Evolutionary conservation across 75 land plant species (phyloP), one percentile per base, ranked within the genome.

Genomic region (Pseudotsuga menziesii): DNA sequence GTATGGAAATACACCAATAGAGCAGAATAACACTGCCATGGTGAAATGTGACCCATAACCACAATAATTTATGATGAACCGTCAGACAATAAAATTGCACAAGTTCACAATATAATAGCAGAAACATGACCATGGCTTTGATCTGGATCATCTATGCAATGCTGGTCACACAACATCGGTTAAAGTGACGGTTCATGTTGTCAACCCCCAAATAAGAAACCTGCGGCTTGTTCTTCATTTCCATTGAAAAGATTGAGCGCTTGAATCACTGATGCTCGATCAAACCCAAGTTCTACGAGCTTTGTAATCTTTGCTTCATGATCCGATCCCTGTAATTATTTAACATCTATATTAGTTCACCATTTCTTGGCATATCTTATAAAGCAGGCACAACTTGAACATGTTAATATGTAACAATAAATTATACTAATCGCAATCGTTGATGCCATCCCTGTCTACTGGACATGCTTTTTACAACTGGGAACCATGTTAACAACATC

Each of bases 211-310:
- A 96, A 96, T 52, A 96, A 86, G 79, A 79, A 94, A 25, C 90
- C 89, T 29, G 99, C 99, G 35, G 99, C 99, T 75, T 90, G 91
- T 15, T 96, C 99, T 85, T 91, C 99, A 79, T 96, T 92, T 3
- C 97, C 99, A 76, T 91, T 85, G 78, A 85, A 94, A 12, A 96
- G 60, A n/a, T 77, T 82, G 19, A 96, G 90, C 26, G 99, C 99
- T 75, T 94, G 90, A 63, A 84, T 77, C 2, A 85, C 97, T 19
- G 90, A 60, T 36, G 74, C 83, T 25, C 97, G 83, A 58, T 77
- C 90, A 80, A 96, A 96, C 2, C 99, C 99, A 39, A 96, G 93
- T 41, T 92, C 97, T 75, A 96, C 82, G 62, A 96, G 86, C 86
- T 85, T 90, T 44, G 82, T 69, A 9, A 94, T 78, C 81, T 96